Base-by-base conservation (phyloP, 306 rosid genomes). In the Chamaecrista fasciculata region DNA sequence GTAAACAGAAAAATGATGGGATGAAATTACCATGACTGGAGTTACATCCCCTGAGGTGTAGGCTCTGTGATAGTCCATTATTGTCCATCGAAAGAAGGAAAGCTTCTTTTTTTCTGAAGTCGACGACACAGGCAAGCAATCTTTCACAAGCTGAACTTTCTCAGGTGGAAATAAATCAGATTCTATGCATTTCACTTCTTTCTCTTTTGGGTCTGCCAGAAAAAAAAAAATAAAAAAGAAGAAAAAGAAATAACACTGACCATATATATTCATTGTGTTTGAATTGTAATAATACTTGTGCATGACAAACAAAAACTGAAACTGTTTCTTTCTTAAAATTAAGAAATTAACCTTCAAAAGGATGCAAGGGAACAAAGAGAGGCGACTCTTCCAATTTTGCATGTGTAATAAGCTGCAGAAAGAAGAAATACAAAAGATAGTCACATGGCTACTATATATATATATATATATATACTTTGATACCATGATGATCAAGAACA, bases 381-480 rank as follows among this genome's bases (percentile, higher is more conserved):
- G 98, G 98, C 26, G 87, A 21, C 71, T 88, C 97, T 64, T 83
- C 81, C 23, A 90, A 34, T 74, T 83, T 91, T 29, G 97, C 97
- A 79, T 88, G 56, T 58, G 91, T 46, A 42, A 93, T 14, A 19
- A 90, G 87, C 98, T 93, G 98, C 82, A 80, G 21, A 33, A 33
- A 33, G 36, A 74, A 72, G 67, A 29, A 57, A 34, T 29, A 56
- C 29, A 14, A 40, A 42, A 9, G 1, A n/a, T n/a, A n/a, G n/a
- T n/a, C n/a, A n/a, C n/a, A n/a, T n/a, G n/a, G n/a, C n/a, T n/a
- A n/a, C n/a, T 33, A 2, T 8, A 33, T 33, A 33, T 8, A 2
- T 33, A 33, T 4, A 28, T 33, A 33, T 8, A 33, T 33, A 33
- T 8, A 33, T 33, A 33, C 36, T n/a, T n/a, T n/a, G n/a, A 33